Conservation (phyloP, 164 flowering plant genomes). For the Magnolia sinica region DNA sequence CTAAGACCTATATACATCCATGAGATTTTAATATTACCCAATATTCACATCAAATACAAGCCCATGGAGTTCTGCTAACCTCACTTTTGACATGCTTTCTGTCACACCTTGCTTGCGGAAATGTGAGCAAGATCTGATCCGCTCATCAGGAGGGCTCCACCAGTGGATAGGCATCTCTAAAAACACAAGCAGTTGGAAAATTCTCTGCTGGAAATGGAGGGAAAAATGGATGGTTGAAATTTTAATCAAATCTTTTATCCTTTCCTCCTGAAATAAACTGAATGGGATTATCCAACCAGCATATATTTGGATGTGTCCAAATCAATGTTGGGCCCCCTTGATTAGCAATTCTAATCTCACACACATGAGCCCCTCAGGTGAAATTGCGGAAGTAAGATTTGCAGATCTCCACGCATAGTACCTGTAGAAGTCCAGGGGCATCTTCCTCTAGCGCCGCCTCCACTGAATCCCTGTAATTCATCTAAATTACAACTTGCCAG, state of each 20-base stretch:
- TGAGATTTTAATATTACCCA: not conserved
- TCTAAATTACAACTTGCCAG: not conserved
- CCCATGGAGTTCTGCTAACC: not conserved
- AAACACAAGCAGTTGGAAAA: too few species aligned
- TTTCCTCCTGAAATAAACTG: not conserved
- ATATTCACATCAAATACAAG: not conserved
- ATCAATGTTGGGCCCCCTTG: too few species aligned
- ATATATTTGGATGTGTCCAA: too few species aligned
- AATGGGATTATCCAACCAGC: too few species aligned
- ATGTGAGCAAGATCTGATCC: too few species aligned
- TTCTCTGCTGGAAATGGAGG: too few species aligned
- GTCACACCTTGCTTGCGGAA: not conserved
- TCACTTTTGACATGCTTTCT: not conserved
- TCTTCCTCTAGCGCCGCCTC: slow-evolving; percentile 89
- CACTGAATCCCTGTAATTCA: slow-evolving; percentile 60
- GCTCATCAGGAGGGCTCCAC: too few species aligned
- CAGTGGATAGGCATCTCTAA: too few species aligned
- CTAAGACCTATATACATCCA: slow-evolving; percentile 44
- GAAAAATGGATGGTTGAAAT: not conserved
- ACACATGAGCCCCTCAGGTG: too few species aligned
- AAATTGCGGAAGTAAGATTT: not conserved
- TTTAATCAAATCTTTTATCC: not conserved
- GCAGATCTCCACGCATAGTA: slow-evolving; percentile 17
- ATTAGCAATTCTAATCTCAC: too few species aligned
- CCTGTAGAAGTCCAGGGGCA: slow-evolving; percentile 94